Percentiles rank a stretch among this genome's conserved stretches.
Evolutionary conservation across 305 asterid genomes (phyloP).

Genomic region (Coffea humblotiana): DNA sequence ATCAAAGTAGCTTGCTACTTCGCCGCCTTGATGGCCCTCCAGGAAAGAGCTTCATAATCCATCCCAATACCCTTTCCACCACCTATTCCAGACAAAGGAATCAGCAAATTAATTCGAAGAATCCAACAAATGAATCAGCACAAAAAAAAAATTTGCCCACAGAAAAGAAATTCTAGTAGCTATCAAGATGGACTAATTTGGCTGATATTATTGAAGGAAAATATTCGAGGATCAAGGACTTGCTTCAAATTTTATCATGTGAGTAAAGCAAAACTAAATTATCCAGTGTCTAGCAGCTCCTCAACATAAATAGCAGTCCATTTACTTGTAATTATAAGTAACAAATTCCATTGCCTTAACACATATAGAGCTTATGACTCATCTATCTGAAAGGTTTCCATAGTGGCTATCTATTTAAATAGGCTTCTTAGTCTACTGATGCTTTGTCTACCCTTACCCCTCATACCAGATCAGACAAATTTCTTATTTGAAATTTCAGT

Average conservation of each 20-base stretch:
- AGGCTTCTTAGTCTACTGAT: not conserved
- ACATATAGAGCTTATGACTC: not conserved
- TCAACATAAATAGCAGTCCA: not conserved
- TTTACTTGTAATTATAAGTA: not conserved
- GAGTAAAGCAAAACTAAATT: not conserved
- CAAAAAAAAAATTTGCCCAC: not conserved
- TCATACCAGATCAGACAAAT: not conserved
- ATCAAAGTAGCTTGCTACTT: slow-evolving; percentile 73
- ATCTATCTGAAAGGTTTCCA: not conserved
- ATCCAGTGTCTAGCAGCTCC: not conserved
- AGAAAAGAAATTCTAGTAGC: not conserved
- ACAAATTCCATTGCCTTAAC: not conserved
- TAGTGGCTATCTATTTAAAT: not conserved
- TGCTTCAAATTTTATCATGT: not conserved
- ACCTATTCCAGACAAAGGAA: slow-evolving; percentile 44
- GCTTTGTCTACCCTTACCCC: not conserved
- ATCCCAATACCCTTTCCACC: slow-evolving; percentile 93
- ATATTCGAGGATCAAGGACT: not conserved
- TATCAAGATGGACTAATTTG: not conserved
- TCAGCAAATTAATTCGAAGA: not conserved
- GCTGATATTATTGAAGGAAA: not conserved
- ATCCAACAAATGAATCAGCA: not conserved
- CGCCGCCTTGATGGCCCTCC: slow-evolving; percentile 93
- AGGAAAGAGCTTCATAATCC: slow-evolving; percentile 98
- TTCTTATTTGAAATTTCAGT: not conserved